These are phyloP conservation scores for Alternaria incomplexa DNA, from an alignment of 2,329 filamentous ascomycete species.

Conservation along the genomic window DNA sequence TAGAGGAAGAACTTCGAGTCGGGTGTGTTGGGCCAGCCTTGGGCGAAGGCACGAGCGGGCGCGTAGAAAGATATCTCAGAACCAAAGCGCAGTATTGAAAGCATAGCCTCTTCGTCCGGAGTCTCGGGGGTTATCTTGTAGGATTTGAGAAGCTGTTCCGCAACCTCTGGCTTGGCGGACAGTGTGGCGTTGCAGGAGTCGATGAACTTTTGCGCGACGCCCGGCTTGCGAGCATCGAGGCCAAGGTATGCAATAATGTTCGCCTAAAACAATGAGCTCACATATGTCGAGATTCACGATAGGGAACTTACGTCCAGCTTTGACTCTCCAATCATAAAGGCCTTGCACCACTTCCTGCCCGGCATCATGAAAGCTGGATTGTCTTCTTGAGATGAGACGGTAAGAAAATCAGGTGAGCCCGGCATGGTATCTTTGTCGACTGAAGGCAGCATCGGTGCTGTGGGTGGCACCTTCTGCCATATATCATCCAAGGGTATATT, in stretches of 20 bases:
- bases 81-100: constrained; percentile 51
- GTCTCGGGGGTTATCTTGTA: constrained; percentile 50
- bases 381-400: constrained; percentile 32
- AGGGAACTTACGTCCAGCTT: constrained; percentile 51
- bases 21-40: constrained; percentile 39
- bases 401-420: constrained; percentile 33
- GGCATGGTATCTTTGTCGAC: constrained; percentile 54
- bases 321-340: constrained; percentile 57
- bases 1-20: constrained; percentile 41
- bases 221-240: constrained; percentile 32
- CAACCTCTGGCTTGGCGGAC: constrained; percentile 25
- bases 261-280: constrained; percentile 14
- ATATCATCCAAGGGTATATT: constrained; percentile 51
- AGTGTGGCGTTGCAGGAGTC: constrained; percentile 41
- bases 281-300: background rate
- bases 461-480: constrained; percentile 49
- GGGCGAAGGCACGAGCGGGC: constrained; percentile 51
- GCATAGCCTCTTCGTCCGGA: constrained; percentile 51
- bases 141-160: constrained; percentile 37
- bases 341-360: constrained; percentile 54
- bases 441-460: constrained; percentile 45
- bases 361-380: constrained; percentile 37
- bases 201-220: constrained; percentile 45
- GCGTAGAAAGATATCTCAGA: constrained; percentile 57
- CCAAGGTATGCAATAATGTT: constrained; percentile 36